Conservation (phyloP, 345 rosid species). For the Heritiera fomes region DNA sequence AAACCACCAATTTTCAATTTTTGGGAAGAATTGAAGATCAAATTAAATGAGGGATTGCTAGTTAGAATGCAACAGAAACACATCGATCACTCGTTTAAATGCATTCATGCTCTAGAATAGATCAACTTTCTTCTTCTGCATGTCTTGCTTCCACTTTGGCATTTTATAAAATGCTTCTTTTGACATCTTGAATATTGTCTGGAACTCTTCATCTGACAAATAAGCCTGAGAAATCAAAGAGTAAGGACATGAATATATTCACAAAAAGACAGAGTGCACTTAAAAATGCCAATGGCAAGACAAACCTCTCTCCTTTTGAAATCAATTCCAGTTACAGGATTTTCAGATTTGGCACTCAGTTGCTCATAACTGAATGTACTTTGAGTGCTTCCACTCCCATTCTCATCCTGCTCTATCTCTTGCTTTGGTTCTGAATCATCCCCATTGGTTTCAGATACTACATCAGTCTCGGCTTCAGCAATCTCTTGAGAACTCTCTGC, state of each 20-base stretch:
- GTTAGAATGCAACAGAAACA: constrained; percentile 25
- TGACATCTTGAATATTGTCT: constrained; percentile 62
- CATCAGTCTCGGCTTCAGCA: constrained; percentile 51
- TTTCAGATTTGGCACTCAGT: constrained; percentile 80
- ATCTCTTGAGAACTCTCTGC: constrained; percentile 53
- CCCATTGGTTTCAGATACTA: constrained; percentile 43
- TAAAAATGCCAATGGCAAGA: background rate
- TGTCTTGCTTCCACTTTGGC: constrained; percentile 98
- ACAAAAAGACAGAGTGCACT: background rate
- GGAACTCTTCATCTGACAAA: constrained; percentile 80
- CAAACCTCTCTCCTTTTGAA: constrained; percentile 93
- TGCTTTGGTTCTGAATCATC: constrained; percentile 51
- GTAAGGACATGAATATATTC: background rate
- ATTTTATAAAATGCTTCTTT: constrained; percentile 78
- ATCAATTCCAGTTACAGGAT: constrained; percentile 90
- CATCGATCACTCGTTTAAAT: constrained; percentile 21
- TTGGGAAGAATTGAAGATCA: constrained; percentile 19
- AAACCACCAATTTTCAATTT: constrained; percentile 27
- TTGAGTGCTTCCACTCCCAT: constrained; percentile 32
- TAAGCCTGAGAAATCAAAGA: constrained; percentile 50
- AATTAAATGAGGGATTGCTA: background rate
- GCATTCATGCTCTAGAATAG: constrained; percentile 49
- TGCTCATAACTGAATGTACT: constrained; percentile 77
- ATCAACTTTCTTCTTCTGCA: constrained; percentile 80
- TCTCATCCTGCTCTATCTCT: constrained; percentile 50